These are phyloP conservation scores for Trichophyton simii DNA, from an alignment of 2,329 filamentous ascomycete species.

Conservation along the genomic window DNA sequence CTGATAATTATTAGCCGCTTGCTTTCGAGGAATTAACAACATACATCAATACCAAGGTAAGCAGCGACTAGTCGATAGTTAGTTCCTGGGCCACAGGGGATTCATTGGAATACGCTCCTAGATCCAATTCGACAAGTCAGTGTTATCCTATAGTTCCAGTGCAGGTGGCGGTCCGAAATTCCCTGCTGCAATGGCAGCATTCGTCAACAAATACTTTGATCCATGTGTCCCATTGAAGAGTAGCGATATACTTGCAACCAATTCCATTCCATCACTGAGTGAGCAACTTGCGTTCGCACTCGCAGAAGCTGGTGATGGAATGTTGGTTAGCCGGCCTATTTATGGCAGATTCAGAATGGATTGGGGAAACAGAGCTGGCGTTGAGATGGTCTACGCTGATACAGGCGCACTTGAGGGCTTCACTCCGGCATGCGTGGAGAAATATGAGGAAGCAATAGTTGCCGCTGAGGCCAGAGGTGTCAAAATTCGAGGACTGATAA, in stretches of 20 bases:
- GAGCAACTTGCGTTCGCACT: conserved; percentile 34
- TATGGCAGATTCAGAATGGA: conserved; percentile 41
- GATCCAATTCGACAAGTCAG: conserved; percentile 22
- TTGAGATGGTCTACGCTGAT: conserved; percentile 29
- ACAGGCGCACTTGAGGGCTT: conserved; percentile 31
- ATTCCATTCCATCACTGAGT: conserved; percentile 31
- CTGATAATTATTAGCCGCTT: conserved; percentile 19
- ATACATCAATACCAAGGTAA: conserved; percentile 29
- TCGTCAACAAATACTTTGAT: conserved; percentile 33
- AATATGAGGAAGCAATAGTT: conserved; percentile 29
- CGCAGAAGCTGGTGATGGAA: conserved; percentile 34
- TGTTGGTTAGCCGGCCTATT: conserved; percentile 35
- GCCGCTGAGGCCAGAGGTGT: conserved; percentile 23
- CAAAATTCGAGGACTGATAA: conserved; percentile 29
- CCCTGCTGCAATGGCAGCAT: conserved; percentile 28
- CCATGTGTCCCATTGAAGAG: conserved; percentile 24
- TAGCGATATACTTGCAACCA: conserved; percentile 30
- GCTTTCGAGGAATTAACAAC: conserved; percentile 28
- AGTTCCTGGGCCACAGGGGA: not conserved
- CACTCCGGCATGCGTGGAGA: conserved; percentile 18
- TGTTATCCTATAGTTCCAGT: conserved; percentile 32
- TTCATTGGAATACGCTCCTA: conserved; percentile 6
- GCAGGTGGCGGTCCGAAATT: conserved; percentile 28
- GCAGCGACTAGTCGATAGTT: not conserved
- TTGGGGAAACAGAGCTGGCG: conserved; percentile 33